Evolutionary conservation across 108 stramenopile species (phyloP), one percentile per base, ranked within the genome.

Genomic region (Cyclotella atomus): DNA sequence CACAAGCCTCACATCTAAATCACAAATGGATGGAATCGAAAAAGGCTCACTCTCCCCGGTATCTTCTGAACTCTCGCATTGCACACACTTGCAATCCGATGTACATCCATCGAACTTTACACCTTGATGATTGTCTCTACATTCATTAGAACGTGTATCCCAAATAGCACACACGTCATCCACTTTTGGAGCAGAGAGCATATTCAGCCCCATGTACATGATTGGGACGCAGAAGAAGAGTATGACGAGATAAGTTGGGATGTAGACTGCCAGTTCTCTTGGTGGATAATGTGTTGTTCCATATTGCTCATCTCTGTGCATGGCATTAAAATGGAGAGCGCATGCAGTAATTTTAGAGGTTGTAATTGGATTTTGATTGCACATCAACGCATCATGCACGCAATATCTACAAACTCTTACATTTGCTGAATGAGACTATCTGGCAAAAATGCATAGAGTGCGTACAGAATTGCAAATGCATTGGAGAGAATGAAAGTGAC

Each of bases 191-290:
- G 65, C 49, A 14, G 71, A 66, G 24, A 68, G 46, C 79, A 73
- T 73, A 56, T 73, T 80, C 60, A 73, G 20, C 4, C 71, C 79
- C 79, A 80, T 80, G 72, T 73, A 80, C 28, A 73, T 32, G 36
- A 80, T 38, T 3, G 79, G 79, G 14, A 49, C 67, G 16, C 54
- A 71, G 0, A 73, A 62, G 57, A 80, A 80, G 12, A 80, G 60
- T 23, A 73, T 30, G 24, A 57, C 43, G 14, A 80, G 61, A 34
- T 64, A 80, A 2, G 67, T 38, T 34, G 71, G 79, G 23, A 80
- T 27, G 35, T 64, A 68, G 6, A 34, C 60, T 41, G 79, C 79
- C 30, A 72, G 15, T 68, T 80, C 66, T 46, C 66, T 66, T 8
- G 71, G 71, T 46, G 79, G 79, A 41, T 68, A 63, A 38, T 63